phyloP scores from a whole-genome alignment of 23 red algal genomes.

The Cyanidiococcus yangmingshanensis region DNA sequence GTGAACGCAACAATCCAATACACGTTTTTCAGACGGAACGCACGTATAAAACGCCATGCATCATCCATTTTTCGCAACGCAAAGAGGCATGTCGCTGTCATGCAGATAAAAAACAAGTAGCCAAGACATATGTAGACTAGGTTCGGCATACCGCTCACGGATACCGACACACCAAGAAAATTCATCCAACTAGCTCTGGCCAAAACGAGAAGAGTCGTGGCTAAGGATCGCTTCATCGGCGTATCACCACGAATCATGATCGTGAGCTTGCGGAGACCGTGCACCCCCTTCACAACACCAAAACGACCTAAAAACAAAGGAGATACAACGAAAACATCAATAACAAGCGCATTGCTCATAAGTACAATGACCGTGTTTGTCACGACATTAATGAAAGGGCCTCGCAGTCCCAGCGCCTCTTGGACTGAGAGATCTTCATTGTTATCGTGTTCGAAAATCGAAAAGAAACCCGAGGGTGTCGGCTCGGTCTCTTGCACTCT shows the following conservation, averaged over 20 bases:
- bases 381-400: not conserved
- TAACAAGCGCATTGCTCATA: not conserved
- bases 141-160: not conserved
- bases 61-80: not conserved
- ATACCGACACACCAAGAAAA: not conserved
- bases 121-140: not conserved
- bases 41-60: no score
- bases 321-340: conserved; percentile 4
- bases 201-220: not conserved
- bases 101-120: not conserved
- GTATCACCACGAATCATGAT: not conserved
- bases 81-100: not conserved
- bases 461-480: not conserved
- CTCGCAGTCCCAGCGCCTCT: not conserved
- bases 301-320: not conserved
- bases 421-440: not conserved
- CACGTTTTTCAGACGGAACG: not conserved
- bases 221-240: not conserved
- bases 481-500: not conserved
- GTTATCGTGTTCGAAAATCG: not conserved
- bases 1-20: conserved; percentile 35
- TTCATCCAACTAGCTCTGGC: no score
- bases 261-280: not conserved
- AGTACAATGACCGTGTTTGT: not conserved
- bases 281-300: not conserved